These are phyloP conservation scores for Onygenales sp. DNA, from an alignment of 2,329 filamentous ascomycete genomes.

Conservation along the genomic window DNA sequence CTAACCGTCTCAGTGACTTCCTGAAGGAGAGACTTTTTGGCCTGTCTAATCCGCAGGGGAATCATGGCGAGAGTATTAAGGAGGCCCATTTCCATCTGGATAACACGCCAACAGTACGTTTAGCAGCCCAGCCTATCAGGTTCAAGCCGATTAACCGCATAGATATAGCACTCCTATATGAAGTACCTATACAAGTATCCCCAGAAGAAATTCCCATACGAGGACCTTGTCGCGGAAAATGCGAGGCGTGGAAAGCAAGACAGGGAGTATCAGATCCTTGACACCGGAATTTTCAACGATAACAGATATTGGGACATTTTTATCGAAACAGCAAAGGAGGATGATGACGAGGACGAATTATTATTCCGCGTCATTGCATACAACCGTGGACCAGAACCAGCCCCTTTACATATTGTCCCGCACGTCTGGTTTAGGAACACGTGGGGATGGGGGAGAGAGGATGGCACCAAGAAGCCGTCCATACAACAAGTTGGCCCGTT, in stretches of 20 bases:
- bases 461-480: slow-evolving; percentile 66
- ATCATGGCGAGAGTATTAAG: slow-evolving; percentile 94
- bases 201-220: slow-evolving; percentile 82
- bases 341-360: slow-evolving; percentile 82
- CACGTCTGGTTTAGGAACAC: slow-evolving; percentile 97
- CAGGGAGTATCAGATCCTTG: slow-evolving; percentile 81
- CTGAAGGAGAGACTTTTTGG: slow-evolving; percentile 93
- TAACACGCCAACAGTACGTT: slow-evolving; percentile 65
- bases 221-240: slow-evolving; percentile 78
- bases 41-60: slow-evolving; percentile 90
- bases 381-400: slow-evolving; percentile 85
- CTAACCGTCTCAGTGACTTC: slow-evolving; percentile 56
- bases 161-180: slow-evolving; percentile 87
- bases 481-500: slow-evolving; percentile 58
- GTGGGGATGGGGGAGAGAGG: slow-evolving; percentile 85
- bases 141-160: slow-evolving; percentile 16
- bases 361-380: slow-evolving; percentile 92
- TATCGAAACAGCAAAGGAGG: slow-evolving; percentile 92
- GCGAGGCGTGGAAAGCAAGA: slow-evolving; percentile 65
- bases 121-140: slow-evolving; percentile 8
- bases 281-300: slow-evolving; percentile 81
- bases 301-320: slow-evolving; percentile 94
- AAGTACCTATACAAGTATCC: slow-evolving; percentile 98
- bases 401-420: slow-evolving; percentile 84
- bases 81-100: slow-evolving; percentile 95